These are phyloP conservation scores for Trichothecium sympodiale DNA, from an alignment of 2,329 filamentous ascomycete species.

Conservation along the genomic window DNA sequence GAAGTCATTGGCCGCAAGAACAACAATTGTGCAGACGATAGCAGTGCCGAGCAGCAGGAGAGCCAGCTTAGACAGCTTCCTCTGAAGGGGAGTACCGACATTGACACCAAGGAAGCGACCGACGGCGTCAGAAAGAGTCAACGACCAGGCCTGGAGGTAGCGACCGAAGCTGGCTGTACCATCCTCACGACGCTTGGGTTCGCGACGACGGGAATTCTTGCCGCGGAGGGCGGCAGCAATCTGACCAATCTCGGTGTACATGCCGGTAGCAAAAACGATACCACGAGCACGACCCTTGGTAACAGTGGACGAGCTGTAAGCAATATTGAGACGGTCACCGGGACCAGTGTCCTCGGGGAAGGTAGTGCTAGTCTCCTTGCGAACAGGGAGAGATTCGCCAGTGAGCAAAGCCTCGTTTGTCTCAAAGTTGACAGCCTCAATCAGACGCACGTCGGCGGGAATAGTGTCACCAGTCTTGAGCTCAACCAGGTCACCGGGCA, in stretches of 20 bases:
- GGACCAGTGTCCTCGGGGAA: conserved; percentile 22
- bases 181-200: conserved; percentile 38
- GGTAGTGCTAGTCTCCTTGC: conserved; percentile 32
- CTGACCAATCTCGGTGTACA: conserved; percentile 47
- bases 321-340: conserved; percentile 47
- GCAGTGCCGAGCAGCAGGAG: conserved; percentile 56
- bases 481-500: conserved; percentile 43
- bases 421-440: conserved; percentile 49
- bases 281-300: conserved; percentile 47
- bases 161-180: conserved; percentile 42
- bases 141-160: conserved; percentile 32
- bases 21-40: conserved; percentile 57
- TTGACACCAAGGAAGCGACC: conserved; percentile 56
- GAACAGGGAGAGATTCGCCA: conserved; percentile 46
- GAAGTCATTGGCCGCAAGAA: conserved; percentile 53
- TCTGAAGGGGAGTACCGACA: conserved; percentile 58
- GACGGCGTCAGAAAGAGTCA: conserved; percentile 45
- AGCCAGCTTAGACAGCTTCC: conserved; percentile 57
- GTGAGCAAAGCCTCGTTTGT: conserved; percentile 53
- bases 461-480: conserved; percentile 42
- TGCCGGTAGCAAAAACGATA: conserved; percentile 48
- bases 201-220: conserved; percentile 38
- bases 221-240: conserved; percentile 35
- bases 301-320: conserved; percentile 45
- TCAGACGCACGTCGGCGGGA: conserved; percentile 41